A percentile compares a stretch with the other conserved stretches of the same genome.
phyloP scores from a whole-genome alignment of 2,329 filamentous ascomycete species.

The Xylaria sp. region DNA sequence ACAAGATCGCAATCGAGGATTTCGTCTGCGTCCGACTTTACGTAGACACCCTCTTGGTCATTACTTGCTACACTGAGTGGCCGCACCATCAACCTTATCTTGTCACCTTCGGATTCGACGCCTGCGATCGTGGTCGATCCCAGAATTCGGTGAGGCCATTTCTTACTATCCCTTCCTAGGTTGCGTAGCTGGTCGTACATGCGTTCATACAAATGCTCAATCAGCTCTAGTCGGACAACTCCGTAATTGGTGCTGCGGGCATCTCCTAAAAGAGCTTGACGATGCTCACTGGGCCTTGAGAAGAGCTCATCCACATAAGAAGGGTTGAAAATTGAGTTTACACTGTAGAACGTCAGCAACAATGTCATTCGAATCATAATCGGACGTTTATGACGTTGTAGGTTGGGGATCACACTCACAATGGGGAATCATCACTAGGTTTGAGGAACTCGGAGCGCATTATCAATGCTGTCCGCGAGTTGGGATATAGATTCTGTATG shows the following conservation, averaged over 20 bases:
- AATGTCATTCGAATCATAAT: background rate
- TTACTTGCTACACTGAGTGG: conserved; percentile 50
- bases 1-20: conserved; percentile 80
- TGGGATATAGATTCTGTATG: conserved; percentile 83
- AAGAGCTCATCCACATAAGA: conserved; percentile 83
- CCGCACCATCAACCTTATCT: conserved; percentile 70
- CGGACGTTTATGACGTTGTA: background rate
- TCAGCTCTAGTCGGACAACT: conserved; percentile 89
- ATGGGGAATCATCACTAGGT: conserved; percentile 95
- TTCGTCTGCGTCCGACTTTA: conserved; percentile 60
- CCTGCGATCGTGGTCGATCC: conserved; percentile 73
- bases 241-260: conserved; percentile 93
- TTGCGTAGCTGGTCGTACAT: conserved; percentile 87
- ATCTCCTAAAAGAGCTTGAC: conserved; percentile 69
- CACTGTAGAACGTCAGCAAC: conserved; percentile 62
- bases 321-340: conserved; percentile 97
- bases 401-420: conserved; percentile 68
- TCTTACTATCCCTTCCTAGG: conserved; percentile 72
- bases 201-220: conserved; percentile 87
- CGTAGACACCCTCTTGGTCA: conserved; percentile 27
- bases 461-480: conserved; percentile 79
- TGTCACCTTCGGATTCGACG: conserved; percentile 64
- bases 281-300: conserved; percentile 70
- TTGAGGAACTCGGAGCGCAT: conserved; percentile 86
- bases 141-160: conserved; percentile 86